Percentiles rank a stretch among this genome's conserved stretches.
Evolutionary conservation across 305 asterid genomes (phyloP).

Genomic region (Nicotiana rustica): DNA sequence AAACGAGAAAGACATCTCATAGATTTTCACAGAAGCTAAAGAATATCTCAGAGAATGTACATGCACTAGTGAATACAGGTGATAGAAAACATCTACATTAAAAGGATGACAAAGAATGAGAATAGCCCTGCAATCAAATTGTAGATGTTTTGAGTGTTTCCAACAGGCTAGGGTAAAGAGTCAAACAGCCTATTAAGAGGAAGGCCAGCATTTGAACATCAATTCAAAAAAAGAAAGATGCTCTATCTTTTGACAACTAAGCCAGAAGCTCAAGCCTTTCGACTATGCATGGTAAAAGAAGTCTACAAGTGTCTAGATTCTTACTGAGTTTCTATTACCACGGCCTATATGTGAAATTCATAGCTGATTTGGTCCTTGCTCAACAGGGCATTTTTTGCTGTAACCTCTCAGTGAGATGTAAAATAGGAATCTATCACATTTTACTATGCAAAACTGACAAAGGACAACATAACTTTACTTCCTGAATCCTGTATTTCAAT

Average conservation of each 20-base stretch:
- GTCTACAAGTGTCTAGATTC: slow-evolving; percentile 6
- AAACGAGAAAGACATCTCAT: not conserved
- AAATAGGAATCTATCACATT: not conserved
- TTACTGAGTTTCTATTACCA: not conserved
- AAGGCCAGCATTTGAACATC: not conserved
- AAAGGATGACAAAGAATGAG: not conserved
- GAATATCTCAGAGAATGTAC: not conserved
- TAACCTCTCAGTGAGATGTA: not conserved
- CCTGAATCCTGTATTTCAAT: not conserved
- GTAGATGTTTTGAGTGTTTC: not conserved
- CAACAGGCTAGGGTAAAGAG: not conserved
- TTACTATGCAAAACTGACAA: not conserved
- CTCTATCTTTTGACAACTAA: not conserved
- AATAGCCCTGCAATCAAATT: not conserved
- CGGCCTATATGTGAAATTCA: not conserved
- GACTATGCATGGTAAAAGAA: slow-evolving; percentile 4
- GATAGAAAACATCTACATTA: not conserved
- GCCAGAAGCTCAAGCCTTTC: slow-evolving; percentile 22
- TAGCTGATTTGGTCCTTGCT: slow-evolving; percentile 24
- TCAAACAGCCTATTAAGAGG: not conserved
- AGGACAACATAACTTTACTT: slow-evolving; percentile 4
- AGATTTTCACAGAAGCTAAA: slow-evolving; percentile 19
- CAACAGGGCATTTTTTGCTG: not conserved
- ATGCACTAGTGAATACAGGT: not conserved
- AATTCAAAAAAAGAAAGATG: not conserved